A percentile compares a stretch with the other conserved stretches of the same genome.
Evolutionary conservation across 2,329 filamentous ascomycete genomes (phyloP).

Genomic region (Pestalotiopsis sp.): DNA sequence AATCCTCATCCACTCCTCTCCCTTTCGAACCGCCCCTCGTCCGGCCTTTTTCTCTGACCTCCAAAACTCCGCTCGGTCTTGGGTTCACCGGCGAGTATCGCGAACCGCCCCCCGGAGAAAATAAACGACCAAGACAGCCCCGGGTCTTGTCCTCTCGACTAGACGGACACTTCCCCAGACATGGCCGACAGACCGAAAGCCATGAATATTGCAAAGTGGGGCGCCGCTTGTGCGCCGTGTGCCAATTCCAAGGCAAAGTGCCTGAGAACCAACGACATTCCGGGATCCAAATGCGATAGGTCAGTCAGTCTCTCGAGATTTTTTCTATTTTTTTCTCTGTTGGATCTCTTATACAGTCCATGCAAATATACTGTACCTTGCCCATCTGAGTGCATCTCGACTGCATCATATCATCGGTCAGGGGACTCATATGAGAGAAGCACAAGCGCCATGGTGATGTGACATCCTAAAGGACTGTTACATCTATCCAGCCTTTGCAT

Average conservation of each 20-base stretch:
- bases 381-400: not conserved
- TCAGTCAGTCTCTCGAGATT: constrained; percentile 16
- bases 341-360: not conserved
- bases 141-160: not conserved
- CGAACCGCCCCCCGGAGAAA: not conserved
- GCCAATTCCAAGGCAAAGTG: constrained; percentile 55
- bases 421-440: constrained; percentile 38
- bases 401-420: constrained; percentile 27
- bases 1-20: not conserved
- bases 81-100: not conserved
- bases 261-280: constrained; percentile 41
- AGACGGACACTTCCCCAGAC: not conserved
- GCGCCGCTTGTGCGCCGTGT: constrained; percentile 51
- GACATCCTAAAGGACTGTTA: constrained; percentile 14
- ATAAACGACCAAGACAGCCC: not conserved
- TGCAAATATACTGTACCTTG: not conserved
- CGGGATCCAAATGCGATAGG: constrained; percentile 47
- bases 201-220: constrained; percentile 43
- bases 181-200: constrained; percentile 28
- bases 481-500: not conserved
- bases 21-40: not conserved
- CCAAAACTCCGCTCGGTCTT: not conserved
- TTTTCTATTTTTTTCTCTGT: not conserved
- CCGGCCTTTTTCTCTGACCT: not conserved
- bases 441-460: not conserved